Evolutionary conservation across 495 filamentous ascomycete genomes (phyloP), one percentile per base, ranked within the genome.

Genomic region (Chaetomidium leptoderma): DNA sequence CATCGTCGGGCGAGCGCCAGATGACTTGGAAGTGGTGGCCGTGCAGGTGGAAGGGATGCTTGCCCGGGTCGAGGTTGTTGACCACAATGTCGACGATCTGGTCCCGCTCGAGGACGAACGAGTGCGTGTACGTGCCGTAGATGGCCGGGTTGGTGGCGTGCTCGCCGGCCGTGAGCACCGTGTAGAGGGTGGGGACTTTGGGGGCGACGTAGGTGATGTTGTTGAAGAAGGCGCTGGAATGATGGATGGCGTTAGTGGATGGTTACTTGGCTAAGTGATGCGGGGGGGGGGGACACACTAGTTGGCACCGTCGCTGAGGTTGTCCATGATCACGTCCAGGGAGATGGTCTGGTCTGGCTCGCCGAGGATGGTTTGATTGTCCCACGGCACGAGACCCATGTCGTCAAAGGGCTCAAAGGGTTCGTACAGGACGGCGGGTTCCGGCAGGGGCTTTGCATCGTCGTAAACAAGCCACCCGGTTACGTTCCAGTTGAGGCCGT

Each of bases 1-100:
- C 74, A 8, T 76, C 68, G 37, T 74, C 66, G 0, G 61, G 73
- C 6, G 77, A 77, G 32, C 78, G 75, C 49, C 71, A 70, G 17
- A 80, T 55, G 3, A 85, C 75, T 65, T 93, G 90, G 75, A 92
- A 93, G 55, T 80, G 72, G 71, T 93, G 91, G 14, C 90, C 91
- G 78, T 95, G 90, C 2, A 95, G 75, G 75, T 95, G 89, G 79
- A 93, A 93, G 0, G 91, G 91, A 67, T 96, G 90, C 10, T 81
- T 70, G 43, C 87, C 87, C 0, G 79, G 64, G 61, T 91, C 87
- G 21, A 80, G 64, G 66, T 93, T 96, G 80, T 93, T 93, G 8
- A 96, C 65, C 23, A 92, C 73, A 39, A 96, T 84, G 48, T 96
- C 86, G 45, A 95, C 78, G 7, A 90, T 71, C 24, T 93, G 74